phyloP scores from a whole-genome alignment of 2,329 filamentous ascomycete species.

The Aspergillus quadricinctus region DNA sequence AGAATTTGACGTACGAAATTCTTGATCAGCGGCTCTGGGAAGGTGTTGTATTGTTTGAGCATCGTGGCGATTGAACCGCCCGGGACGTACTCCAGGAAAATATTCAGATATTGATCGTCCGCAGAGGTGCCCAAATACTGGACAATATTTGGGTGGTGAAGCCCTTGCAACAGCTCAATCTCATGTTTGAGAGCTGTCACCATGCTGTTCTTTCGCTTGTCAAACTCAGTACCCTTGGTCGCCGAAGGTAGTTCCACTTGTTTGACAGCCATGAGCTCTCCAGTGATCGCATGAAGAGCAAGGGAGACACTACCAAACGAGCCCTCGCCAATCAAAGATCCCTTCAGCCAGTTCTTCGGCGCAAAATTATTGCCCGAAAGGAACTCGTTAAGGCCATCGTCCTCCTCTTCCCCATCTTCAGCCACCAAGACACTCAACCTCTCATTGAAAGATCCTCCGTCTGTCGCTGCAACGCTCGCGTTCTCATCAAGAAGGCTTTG shows the following conservation, averaged over 20 bases:
- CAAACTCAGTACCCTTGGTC: slow-evolving; percentile 70
- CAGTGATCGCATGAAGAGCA: slow-evolving; percentile 90
- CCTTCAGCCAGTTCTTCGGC: slow-evolving; percentile 99
- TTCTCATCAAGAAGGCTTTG: slow-evolving; percentile 84
- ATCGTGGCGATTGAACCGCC: slow-evolving; percentile 97
- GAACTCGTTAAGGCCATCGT: slow-evolving; percentile 86
- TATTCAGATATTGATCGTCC: slow-evolving; percentile 88
- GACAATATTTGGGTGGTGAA: slow-evolving; percentile 95
- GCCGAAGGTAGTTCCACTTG: slow-evolving; percentile 89
- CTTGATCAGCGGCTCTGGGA: slow-evolving; percentile 87
- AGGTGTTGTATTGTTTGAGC: slow-evolving; percentile 95
- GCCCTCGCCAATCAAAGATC: slow-evolving; percentile 91
- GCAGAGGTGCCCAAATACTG: slow-evolving; percentile 95
- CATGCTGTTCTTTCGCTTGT: slow-evolving; percentile 95
- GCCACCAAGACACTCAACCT: slow-evolving; percentile 77
- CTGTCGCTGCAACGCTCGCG: slow-evolving; percentile 61
- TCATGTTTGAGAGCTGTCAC: slow-evolving; percentile 95
- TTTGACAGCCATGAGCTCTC: slow-evolving; percentile 96
- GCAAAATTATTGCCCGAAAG: slow-evolving; percentile 90
- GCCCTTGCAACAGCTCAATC: slow-evolving; percentile 86
- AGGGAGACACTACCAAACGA: slow-evolving; percentile 96
- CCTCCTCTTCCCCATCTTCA: slow-evolving; percentile 86
- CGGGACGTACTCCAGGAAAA: slow-evolving; percentile 98
- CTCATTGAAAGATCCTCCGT: slow-evolving; percentile 72
- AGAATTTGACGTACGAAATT: slow-evolving; percentile 97